Conservation (phyloP, 2,329 filamentous ascomycete genomes). For the Verticillium nubilum region DNA sequence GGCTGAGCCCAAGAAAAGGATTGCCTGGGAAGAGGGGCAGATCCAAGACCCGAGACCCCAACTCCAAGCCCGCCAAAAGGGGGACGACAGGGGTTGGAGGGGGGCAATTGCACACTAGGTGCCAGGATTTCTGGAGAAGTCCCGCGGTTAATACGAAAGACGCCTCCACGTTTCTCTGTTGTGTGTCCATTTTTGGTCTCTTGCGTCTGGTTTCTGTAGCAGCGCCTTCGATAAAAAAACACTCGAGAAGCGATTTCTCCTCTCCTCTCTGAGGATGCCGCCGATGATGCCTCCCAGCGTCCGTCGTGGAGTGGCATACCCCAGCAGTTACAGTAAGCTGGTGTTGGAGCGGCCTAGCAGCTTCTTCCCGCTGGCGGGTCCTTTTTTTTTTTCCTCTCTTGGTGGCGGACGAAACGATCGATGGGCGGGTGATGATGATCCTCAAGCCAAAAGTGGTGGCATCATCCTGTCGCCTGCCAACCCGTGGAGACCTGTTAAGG, state of each 20-base stretch:
- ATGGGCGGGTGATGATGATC: background rate
- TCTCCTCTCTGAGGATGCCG: background rate
- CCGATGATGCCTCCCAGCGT: background rate
- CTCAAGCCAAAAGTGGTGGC: background rate
- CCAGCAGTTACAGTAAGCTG: too few relatives aligned
- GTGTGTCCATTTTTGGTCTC: background rate
- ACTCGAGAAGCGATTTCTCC: background rate
- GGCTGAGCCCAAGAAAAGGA: background rate
- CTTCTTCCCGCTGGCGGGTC: too few relatives aligned
- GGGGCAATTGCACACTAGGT: background rate
- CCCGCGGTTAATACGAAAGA: background rate
- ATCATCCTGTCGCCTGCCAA: background rate
- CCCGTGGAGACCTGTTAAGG: background rate
- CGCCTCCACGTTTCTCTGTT: background rate
- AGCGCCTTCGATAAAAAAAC: background rate
- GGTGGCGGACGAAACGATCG: background rate
- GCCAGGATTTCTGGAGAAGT: background rate
- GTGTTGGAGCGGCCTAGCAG: background rate
- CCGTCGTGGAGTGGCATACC: background rate
- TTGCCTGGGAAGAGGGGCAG: background rate
- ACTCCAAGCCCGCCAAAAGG: background rate
- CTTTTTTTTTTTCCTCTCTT: background rate
- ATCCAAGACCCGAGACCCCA: background rate
- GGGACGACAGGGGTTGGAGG: background rate
- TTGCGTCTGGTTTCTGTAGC: background rate